phyloP scores from a whole-genome alignment of 139 green algal species.

The Limnomonas spitsbergensis region DNA sequence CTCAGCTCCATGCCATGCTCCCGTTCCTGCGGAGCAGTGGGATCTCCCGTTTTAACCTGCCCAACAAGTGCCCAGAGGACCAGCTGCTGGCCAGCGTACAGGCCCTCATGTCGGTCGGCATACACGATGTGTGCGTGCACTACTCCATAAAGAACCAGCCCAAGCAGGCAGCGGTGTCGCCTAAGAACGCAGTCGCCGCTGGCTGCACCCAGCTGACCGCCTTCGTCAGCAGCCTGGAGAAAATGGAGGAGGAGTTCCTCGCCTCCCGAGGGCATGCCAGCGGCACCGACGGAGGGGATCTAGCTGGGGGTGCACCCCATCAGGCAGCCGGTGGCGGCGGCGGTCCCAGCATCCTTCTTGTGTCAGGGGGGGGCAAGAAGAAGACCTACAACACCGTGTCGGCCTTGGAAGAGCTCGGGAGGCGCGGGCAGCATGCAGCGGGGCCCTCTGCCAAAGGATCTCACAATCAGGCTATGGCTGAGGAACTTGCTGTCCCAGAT shows the following conservation, averaged over 20 bases:
- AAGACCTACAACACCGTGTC: background rate
- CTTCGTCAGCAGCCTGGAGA: background rate
- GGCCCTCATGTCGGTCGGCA: background rate
- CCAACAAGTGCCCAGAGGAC: background rate
- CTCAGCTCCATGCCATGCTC: background rate
- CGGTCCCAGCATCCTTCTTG: background rate
- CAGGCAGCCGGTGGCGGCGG: no score
- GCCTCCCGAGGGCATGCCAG: background rate
- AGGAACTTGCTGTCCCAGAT: background rate
- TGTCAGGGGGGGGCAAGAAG: background rate
- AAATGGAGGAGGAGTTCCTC: background rate
- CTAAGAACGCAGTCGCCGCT: background rate
- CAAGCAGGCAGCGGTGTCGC: background rate
- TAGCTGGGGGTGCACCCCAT: background rate
- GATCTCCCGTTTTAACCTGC: background rate
- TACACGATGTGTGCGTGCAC: conserved; percentile 5
- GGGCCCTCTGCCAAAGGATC: no score
- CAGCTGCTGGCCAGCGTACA: conserved; percentile 1
- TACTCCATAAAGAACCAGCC: conserved; percentile 12
- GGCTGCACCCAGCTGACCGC: background rate
- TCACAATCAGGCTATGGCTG: background rate
- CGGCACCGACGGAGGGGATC: background rate
- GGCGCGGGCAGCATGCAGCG: no score
- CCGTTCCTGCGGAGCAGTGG: background rate
- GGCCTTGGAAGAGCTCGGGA: background rate